Evolutionary conservation across 768 basidiomycete species (phyloP), one percentile per base, ranked within the genome.

Genomic region (Naganishia vishniacii): DNA sequence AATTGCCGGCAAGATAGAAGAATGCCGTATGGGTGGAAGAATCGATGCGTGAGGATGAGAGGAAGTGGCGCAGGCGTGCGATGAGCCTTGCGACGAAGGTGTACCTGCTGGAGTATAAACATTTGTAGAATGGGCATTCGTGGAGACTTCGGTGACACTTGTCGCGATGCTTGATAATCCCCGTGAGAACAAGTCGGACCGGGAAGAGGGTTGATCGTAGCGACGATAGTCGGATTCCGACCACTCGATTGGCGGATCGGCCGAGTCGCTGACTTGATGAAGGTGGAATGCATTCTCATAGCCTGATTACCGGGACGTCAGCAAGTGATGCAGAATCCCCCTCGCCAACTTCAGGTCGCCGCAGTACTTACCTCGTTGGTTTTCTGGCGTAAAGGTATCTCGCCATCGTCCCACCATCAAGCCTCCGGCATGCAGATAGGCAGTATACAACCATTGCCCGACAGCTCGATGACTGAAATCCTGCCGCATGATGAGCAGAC

Each of bases 361-460:
- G 16, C 20, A 1, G 31, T 11, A 69, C 71, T 61, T 58, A 75
- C 59, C 75, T 59, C 70, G 41, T 29, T 70, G 65, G 48, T 69
- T 69, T 49, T 71, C 72, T n/a, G 70, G 65, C 7, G 73, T 77
- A 51, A 75, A 74, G 0, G 72, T 71, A 48, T 78, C 77, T 58
- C 77, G 65, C 74, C 75, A 78, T 41, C 77, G 53, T 29, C 75
- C 77, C 31, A 75, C 66, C 59, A 76, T 46, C 48, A 74, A 61
- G 7, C 71, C 74, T 11, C 77, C 77, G 0, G 75, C 73, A 47
- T 74, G 71, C 12, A 76, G 61, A 56, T 78, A 78, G 6, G 72
- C 73, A 25, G 72, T 68, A 67, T 72, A 77, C 3, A 75, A 59
- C 75, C 75, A 78, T 48, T 68, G 64, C 11, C 74, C 72, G 62